Evolutionary conservation across 805 yeast genomes (phyloP).

Genomic region (Wickerhamiella shivajii): DNA sequence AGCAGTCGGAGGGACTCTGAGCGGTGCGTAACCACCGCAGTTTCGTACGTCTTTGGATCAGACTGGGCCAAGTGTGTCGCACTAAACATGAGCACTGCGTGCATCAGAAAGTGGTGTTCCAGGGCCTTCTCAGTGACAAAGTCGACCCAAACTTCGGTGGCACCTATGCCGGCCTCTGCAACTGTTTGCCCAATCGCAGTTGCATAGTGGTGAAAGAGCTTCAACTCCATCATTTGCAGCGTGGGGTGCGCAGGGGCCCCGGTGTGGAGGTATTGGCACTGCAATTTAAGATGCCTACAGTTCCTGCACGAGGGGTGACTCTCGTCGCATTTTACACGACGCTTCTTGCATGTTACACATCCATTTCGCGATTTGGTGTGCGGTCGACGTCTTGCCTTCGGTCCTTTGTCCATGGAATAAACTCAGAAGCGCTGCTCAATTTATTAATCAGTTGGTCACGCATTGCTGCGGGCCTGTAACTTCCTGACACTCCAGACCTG

Average conservation of each 20-base stretch:
- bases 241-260: constrained; percentile 22
- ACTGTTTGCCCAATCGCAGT: constrained; percentile 75
- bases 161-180: constrained; percentile 81
- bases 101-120: constrained; percentile 82
- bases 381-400: constrained; percentile 49
- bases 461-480: no score
- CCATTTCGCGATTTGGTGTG: constrained; percentile 85
- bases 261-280: constrained; percentile 44
- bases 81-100: constrained; percentile 74
- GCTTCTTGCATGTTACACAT: constrained; percentile 73
- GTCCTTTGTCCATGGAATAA: constrained; percentile 8
- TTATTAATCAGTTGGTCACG: no score
- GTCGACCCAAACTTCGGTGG: constrained; percentile 69
- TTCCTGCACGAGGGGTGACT: constrained; percentile 62
- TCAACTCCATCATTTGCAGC: constrained; percentile 59
- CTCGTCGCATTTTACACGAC: constrained; percentile 92
- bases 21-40: constrained; percentile 58
- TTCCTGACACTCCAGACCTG: no score
- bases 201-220: constrained; percentile 77
- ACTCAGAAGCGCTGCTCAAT: no score
- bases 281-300: constrained; percentile 65
- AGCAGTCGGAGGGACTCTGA: constrained; percentile 72
- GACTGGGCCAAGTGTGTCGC: constrained; percentile 83
- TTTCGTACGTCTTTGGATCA: constrained; percentile 32
- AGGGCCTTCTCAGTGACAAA: constrained; percentile 84